These are phyloP conservation scores for Xylaria sp. DNA, from an alignment of 2,329 filamentous ascomycete genomes.

Conservation along the genomic window DNA sequence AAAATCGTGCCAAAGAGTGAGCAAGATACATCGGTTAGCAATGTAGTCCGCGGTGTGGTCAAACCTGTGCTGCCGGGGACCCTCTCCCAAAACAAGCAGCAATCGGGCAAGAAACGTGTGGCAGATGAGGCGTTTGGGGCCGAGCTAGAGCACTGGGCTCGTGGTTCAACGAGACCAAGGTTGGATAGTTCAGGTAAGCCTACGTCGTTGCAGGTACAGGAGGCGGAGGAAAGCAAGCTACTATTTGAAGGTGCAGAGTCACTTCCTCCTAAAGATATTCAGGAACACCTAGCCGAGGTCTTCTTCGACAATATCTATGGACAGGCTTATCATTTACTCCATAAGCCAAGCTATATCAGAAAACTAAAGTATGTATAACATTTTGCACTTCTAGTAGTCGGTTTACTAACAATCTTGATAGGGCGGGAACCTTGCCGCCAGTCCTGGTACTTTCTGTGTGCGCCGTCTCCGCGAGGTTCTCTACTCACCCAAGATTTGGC, in stretches of 20 bases:
- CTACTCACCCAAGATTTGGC: constrained; percentile 82
- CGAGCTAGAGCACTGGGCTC: constrained; percentile 84
- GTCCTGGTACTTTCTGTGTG: constrained; percentile 94
- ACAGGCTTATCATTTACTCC: constrained; percentile 91
- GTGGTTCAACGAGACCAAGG: constrained; percentile 63
- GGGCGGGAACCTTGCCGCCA: constrained; percentile 82
- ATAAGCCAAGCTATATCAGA: constrained; percentile 97
- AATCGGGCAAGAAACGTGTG: constrained; percentile 78
- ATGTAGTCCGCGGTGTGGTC: constrained; percentile 82
- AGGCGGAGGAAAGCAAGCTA: constrained; percentile 79
- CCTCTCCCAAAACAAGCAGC: constrained; percentile 61
- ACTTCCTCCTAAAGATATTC: constrained; percentile 84
- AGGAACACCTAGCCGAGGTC: constrained; percentile 91
- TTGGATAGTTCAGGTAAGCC: constrained; percentile 60
- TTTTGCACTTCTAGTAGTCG: constrained; percentile 34
- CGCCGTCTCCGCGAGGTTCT: constrained; percentile 94
- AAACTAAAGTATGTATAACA: constrained; percentile 70
- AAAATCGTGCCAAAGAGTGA: constrained; percentile 93
- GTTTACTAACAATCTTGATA: constrained; percentile 50
- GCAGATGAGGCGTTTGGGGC: constrained; percentile 88
- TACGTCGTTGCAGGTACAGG: constrained; percentile 66
- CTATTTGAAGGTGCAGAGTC: constrained; percentile 84
- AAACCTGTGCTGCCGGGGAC: constrained; percentile 77
- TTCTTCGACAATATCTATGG: constrained; percentile 98
- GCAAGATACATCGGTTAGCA: constrained; percentile 69